Percentiles rank a stretch among this genome's conserved stretches.
These are phyloP conservation scores for Turritis glabra DNA, from an alignment of 345 rosid species.

Conservation along the genomic window DNA sequence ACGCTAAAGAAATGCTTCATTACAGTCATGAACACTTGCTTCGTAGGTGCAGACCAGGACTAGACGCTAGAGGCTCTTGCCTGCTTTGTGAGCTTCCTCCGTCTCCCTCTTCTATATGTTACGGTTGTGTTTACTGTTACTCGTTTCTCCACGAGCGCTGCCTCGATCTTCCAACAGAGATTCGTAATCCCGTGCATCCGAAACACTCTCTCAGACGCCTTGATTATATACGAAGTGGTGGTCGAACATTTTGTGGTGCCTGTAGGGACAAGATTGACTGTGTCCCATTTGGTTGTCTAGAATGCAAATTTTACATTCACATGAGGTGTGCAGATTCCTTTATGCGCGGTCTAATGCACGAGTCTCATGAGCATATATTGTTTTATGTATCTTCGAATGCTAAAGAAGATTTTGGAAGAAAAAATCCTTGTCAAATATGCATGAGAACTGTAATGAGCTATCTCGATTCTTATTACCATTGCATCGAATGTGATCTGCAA, in stretches of 20 bases:
- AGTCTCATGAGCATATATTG: constrained; percentile 27
- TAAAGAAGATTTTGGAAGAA: too few species aligned
- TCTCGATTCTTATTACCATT: too few species aligned
- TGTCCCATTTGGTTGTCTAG: constrained; percentile 7
- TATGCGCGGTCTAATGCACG: background rate
- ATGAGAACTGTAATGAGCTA: too few species aligned
- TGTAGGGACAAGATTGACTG: too few species aligned
- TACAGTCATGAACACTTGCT: background rate
- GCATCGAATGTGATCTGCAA: too few species aligned
- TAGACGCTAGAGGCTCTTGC: background rate
- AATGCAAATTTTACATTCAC: constrained; percentile 11
- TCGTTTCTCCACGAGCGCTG: constrained; percentile 16
- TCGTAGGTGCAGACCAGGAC: background rate
- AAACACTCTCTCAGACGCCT: constrained; percentile 5
- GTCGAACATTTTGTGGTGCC: background rate
- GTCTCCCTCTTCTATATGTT: background rate
- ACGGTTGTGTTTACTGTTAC: constrained; percentile 11
- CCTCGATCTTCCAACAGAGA: background rate
- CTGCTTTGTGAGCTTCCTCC: background rate
- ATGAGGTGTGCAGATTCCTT: constrained; percentile 14
- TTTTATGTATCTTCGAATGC: too few species aligned
- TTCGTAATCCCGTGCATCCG: constrained; percentile 19
- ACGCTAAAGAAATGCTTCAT: background rate
- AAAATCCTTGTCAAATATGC: too few species aligned
- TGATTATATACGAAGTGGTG: background rate